Percentiles rank a stretch among this genome's conserved stretches.
These are phyloP conservation scores for Xylariales sp. DNA, from an alignment of 2,329 filamentous ascomycete genomes.

Conservation along the genomic window DNA sequence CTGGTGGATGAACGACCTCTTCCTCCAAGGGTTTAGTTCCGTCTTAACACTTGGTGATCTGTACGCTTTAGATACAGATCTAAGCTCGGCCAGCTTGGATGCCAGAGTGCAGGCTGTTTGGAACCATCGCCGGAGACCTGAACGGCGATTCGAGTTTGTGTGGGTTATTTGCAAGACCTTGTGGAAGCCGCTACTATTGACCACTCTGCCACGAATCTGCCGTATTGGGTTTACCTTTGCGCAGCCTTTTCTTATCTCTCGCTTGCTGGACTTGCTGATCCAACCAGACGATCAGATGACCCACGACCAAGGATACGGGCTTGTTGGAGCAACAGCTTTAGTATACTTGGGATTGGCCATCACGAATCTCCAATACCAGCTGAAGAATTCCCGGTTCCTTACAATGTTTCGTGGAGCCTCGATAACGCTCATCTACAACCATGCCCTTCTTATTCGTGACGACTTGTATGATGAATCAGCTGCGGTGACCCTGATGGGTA, in stretches of 20 bases:
- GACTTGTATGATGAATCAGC: conserved; percentile 30
- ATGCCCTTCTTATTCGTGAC: conserved; percentile 24
- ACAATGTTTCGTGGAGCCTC: conserved; percentile 29
- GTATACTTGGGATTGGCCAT: conserved; percentile 4
- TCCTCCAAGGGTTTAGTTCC: not conserved
- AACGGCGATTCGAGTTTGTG: not conserved
- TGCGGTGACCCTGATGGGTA: conserved; percentile 41
- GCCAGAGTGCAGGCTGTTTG: not conserved
- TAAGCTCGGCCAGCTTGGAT: not conserved
- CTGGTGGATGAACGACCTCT: not conserved
- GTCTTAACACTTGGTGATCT: not conserved
- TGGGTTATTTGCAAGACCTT: not conserved
- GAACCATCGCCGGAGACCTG: not conserved
- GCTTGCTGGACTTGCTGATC: conserved; percentile 23
- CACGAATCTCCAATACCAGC: not conserved
- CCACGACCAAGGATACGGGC: conserved; percentile 26
- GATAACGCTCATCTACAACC: conserved; percentile 26
- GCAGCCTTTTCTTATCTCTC: conserved; percentile 34
- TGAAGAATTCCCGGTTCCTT: not conserved
- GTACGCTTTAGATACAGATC: not conserved
- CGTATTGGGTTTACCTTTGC: conserved; percentile 29
- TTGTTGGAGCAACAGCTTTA: not conserved
- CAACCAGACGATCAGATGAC: conserved; percentile 6
- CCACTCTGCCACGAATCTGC: not conserved
- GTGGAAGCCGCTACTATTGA: not conserved